Conservation (phyloP, 345 rosid genomes). For the Populus deltoides region DNA sequence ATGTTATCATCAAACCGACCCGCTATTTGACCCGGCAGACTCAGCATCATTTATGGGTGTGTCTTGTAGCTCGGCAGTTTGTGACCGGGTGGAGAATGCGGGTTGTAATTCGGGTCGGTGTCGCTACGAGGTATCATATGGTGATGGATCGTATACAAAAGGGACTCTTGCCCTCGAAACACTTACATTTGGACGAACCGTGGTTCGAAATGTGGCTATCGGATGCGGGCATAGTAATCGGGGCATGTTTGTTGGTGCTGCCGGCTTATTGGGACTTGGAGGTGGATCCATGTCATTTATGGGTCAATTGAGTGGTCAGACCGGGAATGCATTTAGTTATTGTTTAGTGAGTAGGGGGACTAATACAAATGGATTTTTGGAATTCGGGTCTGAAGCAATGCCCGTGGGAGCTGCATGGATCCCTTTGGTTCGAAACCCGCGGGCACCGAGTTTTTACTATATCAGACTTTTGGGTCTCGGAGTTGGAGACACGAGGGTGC, state of each 20-base stretch:
- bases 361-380: slow-evolving; percentile 64
- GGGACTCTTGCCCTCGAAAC: slow-evolving; percentile 89
- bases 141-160: slow-evolving; percentile 92
- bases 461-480: slow-evolving; percentile 79
- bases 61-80: slow-evolving; percentile 69
- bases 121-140: slow-evolving; percentile 83
- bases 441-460: slow-evolving; percentile 73
- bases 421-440: slow-evolving; percentile 72
- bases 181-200: slow-evolving; percentile 59
- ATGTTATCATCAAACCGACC: slow-evolving; percentile 89
- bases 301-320: slow-evolving; percentile 83
- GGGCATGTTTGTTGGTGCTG: slow-evolving; percentile 95
- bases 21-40: slow-evolving; percentile 77
- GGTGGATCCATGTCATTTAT: slow-evolving; percentile 88
- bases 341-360: slow-evolving; percentile 77
- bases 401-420: slow-evolving; percentile 96
- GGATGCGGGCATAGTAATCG: slow-evolving; percentile 90
- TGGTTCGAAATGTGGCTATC: slow-evolving; percentile 68
- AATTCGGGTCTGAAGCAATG: slow-evolving; percentile 68
- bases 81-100: slow-evolving; percentile 67
- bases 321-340: slow-evolving; percentile 86
- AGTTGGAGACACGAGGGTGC: slow-evolving; percentile 61
- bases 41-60: slow-evolving; percentile 77
- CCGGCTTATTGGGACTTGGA: slow-evolving; percentile 86
- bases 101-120: slow-evolving; percentile 79